These are phyloP conservation scores for Pholiota adiposa DNA, from an alignment of 1,284 basidiomycete genomes.

Conservation along the genomic window DNA sequence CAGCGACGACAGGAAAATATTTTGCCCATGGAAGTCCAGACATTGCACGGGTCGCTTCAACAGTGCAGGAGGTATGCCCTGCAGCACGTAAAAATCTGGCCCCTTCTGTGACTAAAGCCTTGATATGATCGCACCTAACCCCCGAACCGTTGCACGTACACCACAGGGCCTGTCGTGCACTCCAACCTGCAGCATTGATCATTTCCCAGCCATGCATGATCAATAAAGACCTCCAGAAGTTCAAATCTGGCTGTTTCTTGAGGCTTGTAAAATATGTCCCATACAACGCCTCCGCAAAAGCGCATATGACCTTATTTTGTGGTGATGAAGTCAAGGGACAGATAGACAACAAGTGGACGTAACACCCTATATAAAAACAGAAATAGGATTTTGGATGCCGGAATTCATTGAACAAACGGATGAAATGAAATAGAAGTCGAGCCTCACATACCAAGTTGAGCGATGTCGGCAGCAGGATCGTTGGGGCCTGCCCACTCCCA, in stretches of 20 bases:
- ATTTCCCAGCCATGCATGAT: slow-evolving; percentile 20
- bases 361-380: slow-evolving; percentile 2
- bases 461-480: slow-evolving; percentile 17
- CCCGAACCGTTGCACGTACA: slow-evolving; percentile 11
- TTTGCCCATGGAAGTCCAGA: background rate
- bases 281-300: slow-evolving; percentile 7
- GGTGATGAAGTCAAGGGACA: slow-evolving; percentile 3
- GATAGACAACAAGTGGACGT: slow-evolving; percentile 10
- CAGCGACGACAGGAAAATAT: background rate
- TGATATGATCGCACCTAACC: slow-evolving; percentile 12
- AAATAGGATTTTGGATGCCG: background rate
- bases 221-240: slow-evolving; percentile 8
- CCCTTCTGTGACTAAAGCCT: slow-evolving; percentile 4
- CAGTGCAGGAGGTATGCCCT: background rate
- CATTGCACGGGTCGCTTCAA: background rate
- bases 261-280: slow-evolving; percentile 4
- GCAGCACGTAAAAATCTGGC: slow-evolving; percentile 13
- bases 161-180: slow-evolving; percentile 9
- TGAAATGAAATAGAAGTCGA: background rate
- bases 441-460: slow-evolving; percentile 12
- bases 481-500: slow-evolving; percentile 20
- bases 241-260: background rate
- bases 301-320: background rate
- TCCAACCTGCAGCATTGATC: slow-evolving; percentile 11
- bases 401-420: background rate